These are phyloP conservation scores for Boletellus sp. DNA, from an alignment of 768 basidiomycete genomes.

Conservation along the genomic window DNA sequence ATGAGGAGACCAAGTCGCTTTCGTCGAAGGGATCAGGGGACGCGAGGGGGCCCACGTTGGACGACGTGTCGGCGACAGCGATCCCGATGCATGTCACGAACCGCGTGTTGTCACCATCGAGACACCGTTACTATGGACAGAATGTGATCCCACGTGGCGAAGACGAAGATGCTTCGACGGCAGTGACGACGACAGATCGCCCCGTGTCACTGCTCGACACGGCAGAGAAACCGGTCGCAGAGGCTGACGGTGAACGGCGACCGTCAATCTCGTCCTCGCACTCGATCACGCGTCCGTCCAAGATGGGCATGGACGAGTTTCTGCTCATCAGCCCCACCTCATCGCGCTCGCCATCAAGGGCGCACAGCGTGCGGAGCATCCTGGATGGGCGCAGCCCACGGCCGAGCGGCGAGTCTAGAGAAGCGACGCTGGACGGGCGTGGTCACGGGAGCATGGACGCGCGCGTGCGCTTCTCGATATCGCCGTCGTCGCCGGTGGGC, in stretches of 20 bases:
- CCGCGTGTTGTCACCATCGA: conserved; percentile 18
- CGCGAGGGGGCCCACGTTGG: neutral
- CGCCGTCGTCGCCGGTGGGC: neutral
- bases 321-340: conserved; percentile 13
- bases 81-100: conserved; percentile 17
- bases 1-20: conserved; percentile 5
- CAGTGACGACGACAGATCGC: neutral
- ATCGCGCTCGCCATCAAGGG: neutral
- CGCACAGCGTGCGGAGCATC: conserved; percentile 5
- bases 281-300: conserved; percentile 15
- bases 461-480: conserved; percentile 1
- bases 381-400: conserved; percentile 3
- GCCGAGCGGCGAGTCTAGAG: neutral
- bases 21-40: conserved; percentile 6
- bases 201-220: conserved; percentile 5
- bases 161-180: neutral
- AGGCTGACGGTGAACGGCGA: neutral
- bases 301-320: conserved; percentile 22
- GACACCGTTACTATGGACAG: conserved; percentile 19
- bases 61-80: neutral
- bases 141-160: conserved; percentile 1
- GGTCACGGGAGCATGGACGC: neutral
- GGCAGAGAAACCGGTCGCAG: neutral
- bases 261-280: conserved; percentile 12
- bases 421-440: neutral